A percentile compares a stretch with the other conserved stretches of the same genome.
phyloP scores from a whole-genome alignment of 2,329 filamentous ascomycete species.

The Aquanectria penicillioides region DNA sequence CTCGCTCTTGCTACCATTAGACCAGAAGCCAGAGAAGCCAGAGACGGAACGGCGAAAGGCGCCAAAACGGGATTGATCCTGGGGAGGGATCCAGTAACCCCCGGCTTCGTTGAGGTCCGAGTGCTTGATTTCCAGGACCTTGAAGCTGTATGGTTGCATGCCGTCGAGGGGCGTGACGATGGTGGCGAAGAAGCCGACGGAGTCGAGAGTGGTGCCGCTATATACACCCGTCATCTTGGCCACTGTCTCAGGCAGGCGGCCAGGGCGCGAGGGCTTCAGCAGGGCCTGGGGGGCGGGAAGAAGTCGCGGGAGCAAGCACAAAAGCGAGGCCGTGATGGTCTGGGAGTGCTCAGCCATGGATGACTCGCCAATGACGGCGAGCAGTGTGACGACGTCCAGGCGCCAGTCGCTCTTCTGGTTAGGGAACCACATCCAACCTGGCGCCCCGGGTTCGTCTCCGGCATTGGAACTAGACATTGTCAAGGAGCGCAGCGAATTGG shows the following conservation, averaged over 20 bases:
- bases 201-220: conserved; percentile 63
- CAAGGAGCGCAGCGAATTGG: background rate
- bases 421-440: conserved; percentile 57
- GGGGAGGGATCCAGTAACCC: conserved; percentile 19
- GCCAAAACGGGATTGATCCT: background rate
- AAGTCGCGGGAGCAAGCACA: conserved; percentile 68
- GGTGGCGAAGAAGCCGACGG: conserved; percentile 70
- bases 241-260: conserved; percentile 63
- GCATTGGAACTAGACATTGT: conserved; percentile 9
- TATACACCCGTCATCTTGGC: conserved; percentile 68
- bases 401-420: conserved; percentile 58
- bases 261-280: conserved; percentile 64
- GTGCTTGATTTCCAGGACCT: conserved; percentile 60
- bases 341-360: conserved; percentile 68
- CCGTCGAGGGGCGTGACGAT: conserved; percentile 67
- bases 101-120: conserved; percentile 38
- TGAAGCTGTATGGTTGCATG: conserved; percentile 58
- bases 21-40: no score
- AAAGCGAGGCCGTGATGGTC: conserved; percentile 66
- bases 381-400: conserved; percentile 69
- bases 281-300: conserved; percentile 71
- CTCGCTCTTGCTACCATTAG: no score
- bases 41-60: conserved; percentile 22
- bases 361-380: conserved; percentile 71
- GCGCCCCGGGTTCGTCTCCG: conserved; percentile 31